Evolutionary conservation across 1,139 yeast species (phyloP).

Genomic region (Suhomyces coccinellae): DNA sequence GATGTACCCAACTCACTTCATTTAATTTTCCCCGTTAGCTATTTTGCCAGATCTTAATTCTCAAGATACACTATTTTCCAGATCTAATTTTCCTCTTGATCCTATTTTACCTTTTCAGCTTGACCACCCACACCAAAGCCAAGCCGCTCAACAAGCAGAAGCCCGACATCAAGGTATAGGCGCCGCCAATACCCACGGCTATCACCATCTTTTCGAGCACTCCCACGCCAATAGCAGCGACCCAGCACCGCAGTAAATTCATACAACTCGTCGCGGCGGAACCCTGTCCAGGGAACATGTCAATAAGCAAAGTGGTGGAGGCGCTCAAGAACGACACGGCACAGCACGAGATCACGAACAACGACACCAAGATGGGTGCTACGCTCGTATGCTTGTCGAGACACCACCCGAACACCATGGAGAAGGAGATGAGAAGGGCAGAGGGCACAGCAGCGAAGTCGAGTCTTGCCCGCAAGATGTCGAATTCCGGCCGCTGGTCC

Average conservation of each 20-base stretch:
- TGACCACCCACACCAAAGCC: slow-evolving; percentile 6
- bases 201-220: slow-evolving; percentile 22
- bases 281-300: slow-evolving; percentile 31
- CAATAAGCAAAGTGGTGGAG: slow-evolving; percentile 31
- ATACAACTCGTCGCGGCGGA: slow-evolving; percentile 35
- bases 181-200: slow-evolving; percentile 25
- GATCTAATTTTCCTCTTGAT: too few relatives aligned
- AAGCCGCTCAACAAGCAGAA: slow-evolving; percentile 12
- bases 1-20: too few relatives aligned
- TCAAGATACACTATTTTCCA: too few relatives aligned
- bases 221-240: slow-evolving; percentile 26
- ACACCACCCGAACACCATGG: slow-evolving; percentile 70
- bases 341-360: slow-evolving; percentile 55
- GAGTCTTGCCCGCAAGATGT: slow-evolving; percentile 30
- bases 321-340: slow-evolving; percentile 26
- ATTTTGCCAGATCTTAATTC: too few relatives aligned
- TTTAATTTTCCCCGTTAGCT: too few relatives aligned
- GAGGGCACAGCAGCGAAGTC: slow-evolving; percentile 28
- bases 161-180: slow-evolving; percentile 25
- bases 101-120: not conserved
- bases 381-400: slow-evolving; percentile 48
- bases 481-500: slow-evolving; percentile 31
- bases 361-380: slow-evolving; percentile 56
- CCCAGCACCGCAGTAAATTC: slow-evolving; percentile 28
- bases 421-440: slow-evolving; percentile 37